These are phyloP conservation scores for Rhizopus sp. DNA, from an alignment of 371 early-diverging fungal genomes.

Conservation along the genomic window DNA sequence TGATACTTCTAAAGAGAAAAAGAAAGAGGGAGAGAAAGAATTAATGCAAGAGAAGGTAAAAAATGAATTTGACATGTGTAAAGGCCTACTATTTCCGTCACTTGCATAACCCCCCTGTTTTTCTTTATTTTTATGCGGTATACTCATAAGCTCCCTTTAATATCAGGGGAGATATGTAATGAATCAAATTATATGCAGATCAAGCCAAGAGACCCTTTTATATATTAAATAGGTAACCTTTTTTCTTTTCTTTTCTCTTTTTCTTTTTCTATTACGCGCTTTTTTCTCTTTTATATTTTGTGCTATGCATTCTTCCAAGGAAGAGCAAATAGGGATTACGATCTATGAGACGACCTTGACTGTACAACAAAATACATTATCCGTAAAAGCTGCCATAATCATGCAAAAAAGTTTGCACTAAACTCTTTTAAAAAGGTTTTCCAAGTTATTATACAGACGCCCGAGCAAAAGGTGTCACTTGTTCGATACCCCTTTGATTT, in stretches of 20 bases:
- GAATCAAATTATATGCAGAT: slow-evolving; percentile 1
- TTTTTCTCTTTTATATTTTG: neutral
- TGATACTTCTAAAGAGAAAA: too few relatives aligned
- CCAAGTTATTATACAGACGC: slow-evolving; percentile 56
- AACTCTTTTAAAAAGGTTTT: slow-evolving; percentile 43
- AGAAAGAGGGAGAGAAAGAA: too few relatives aligned
- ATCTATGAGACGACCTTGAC: slow-evolving; percentile 44
- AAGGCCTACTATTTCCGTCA: too few relatives aligned
- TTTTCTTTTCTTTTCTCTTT: neutral
- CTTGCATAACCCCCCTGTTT: too few relatives aligned
- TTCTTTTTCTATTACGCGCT: neutral
- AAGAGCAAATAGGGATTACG: slow-evolving; percentile 16
- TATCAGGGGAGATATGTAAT: neutral
- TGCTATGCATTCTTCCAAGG: too few relatives aligned
- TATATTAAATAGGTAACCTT: neutral
- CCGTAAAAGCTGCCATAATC: slow-evolving; percentile 18
- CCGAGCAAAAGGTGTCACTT: slow-evolving; percentile 47
- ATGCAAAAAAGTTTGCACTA: neutral
- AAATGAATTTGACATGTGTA: too few relatives aligned
- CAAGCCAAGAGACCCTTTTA: neutral
- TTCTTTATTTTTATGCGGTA: too few relatives aligned
- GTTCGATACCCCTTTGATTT: slow-evolving; percentile 64
- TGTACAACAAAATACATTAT: slow-evolving; percentile 35
- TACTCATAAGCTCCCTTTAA: neutral
- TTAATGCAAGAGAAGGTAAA: too few relatives aligned